A percentile compares a stretch with the other conserved stretches of the same genome.
phyloP scores from a whole-genome alignment of 108 stramenopile species.

The Skeletonema potamos region DNA sequence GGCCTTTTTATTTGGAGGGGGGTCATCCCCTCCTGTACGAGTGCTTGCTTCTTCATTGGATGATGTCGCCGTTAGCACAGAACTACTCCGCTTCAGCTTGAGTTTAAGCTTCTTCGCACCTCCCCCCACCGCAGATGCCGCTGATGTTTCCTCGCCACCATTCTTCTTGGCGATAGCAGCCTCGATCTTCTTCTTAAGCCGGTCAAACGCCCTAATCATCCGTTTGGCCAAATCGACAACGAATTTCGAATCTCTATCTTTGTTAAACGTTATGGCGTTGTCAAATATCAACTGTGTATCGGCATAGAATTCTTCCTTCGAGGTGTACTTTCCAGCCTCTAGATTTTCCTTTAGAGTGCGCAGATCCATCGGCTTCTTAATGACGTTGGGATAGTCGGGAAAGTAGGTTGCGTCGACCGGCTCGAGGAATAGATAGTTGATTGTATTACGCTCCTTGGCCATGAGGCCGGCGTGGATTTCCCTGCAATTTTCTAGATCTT shows the following conservation, averaged over 20 bases:
- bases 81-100: conserved; percentile 24
- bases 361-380: conserved; percentile 70
- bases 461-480: conserved; percentile 45
- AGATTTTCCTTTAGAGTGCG: conserved; percentile 62
- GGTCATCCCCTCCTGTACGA: not conserved
- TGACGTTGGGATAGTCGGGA: conserved; percentile 61
- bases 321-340: conserved; percentile 52
- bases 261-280: conserved; percentile 75
- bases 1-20: conserved; percentile 11
- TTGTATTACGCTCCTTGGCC: conserved; percentile 54
- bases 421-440: conserved; percentile 71
- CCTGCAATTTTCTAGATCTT: conserved; percentile 57
- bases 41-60: not conserved
- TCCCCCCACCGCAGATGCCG: conserved; percentile 6
- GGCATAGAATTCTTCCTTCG: conserved; percentile 24
- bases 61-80: not conserved
- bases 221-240: conserved; percentile 66
- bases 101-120: conserved; percentile 29
- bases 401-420: conserved; percentile 65
- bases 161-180: conserved; percentile 8
- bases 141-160: not conserved
- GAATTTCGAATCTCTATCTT: conserved; percentile 52
- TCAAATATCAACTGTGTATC: conserved; percentile 38
- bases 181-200: conserved; percentile 58
- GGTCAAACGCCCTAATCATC: conserved; percentile 62